Conservation (phyloP, 2,329 filamentous ascomycete genomes). For the Phialophora macrospora region DNA sequence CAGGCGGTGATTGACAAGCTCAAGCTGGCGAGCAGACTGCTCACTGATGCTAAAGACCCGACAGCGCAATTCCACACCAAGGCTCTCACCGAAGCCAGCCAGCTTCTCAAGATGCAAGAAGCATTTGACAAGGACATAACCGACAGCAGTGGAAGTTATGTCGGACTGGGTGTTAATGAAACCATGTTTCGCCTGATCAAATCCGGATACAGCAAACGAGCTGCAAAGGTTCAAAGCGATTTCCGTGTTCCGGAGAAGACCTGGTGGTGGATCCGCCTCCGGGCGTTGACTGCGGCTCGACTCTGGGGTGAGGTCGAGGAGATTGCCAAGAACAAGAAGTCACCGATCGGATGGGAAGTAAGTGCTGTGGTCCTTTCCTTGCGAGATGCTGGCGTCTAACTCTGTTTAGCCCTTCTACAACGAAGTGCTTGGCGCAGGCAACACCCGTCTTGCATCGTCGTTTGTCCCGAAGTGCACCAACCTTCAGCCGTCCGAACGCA, state of each 20-base stretch:
- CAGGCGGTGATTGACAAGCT: slow-evolving; percentile 81
- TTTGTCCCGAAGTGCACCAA: slow-evolving; percentile 88
- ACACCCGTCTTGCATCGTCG: slow-evolving; percentile 78
- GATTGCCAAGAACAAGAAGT: slow-evolving; percentile 73
- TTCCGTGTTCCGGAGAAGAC: slow-evolving; percentile 93
- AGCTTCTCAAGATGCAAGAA: slow-evolving; percentile 84
- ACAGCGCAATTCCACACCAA: slow-evolving; percentile 68
- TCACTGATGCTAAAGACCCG: slow-evolving; percentile 82
- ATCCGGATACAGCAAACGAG: slow-evolving; percentile 79
- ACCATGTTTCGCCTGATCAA: slow-evolving; percentile 88
- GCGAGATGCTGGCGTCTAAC: slow-evolving; percentile 21
- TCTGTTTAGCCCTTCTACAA: slow-evolving; percentile 79
- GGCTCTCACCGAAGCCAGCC: slow-evolving; percentile 77
- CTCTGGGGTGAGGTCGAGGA: slow-evolving; percentile 95
- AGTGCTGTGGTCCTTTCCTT: slow-evolving; percentile 44
- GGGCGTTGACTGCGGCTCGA: slow-evolving; percentile 84
- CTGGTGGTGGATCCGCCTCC: slow-evolving; percentile 82
- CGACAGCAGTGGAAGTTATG: slow-evolving; percentile 65
- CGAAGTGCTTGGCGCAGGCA: slow-evolving; percentile 83
- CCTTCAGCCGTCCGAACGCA: slow-evolving; percentile 69
- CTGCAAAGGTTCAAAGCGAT: slow-evolving; percentile 84
- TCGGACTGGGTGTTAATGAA: slow-evolving; percentile 85
- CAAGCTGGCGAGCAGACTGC: slow-evolving; percentile 78
- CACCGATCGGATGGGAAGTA: slow-evolving; percentile 95
- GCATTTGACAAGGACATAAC: slow-evolving; percentile 82